Evolutionary conservation across 176 grass and related monocot genomes (phyloP).

Genomic region (Cocos nucifera): DNA sequence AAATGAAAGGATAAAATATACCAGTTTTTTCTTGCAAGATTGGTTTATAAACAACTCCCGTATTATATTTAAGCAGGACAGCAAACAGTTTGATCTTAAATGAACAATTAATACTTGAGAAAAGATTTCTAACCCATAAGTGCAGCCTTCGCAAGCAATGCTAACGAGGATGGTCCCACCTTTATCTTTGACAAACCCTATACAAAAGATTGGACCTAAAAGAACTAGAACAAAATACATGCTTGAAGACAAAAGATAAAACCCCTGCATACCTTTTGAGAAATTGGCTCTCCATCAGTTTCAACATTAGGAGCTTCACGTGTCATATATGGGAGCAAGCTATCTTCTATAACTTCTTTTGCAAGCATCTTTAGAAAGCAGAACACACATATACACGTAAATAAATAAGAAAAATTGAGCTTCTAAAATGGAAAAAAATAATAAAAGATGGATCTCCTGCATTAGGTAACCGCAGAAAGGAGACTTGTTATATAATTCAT

Average conservation of each 20-base stretch:
- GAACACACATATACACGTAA: conserved; percentile 5
- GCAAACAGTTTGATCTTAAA: too few species aligned
- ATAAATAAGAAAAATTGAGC: conserved; percentile 12
- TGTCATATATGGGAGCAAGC: conserved; percentile 64
- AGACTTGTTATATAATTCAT: background rate
- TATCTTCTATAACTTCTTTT: conserved; percentile 86
- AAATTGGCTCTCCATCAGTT: conserved; percentile 44
- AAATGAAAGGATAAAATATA: conserved; percentile 9
- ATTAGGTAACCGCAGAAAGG: background rate
- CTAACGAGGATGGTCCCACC: conserved; percentile 61
- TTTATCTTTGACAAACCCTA: conserved; percentile 79
- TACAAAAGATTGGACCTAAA: conserved; percentile 11
- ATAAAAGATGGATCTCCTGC: background rate
- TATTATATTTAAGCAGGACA: too few species aligned
- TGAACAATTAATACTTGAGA: too few species aligned
- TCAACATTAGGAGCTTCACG: conserved; percentile 51
- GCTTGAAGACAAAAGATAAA: conserved; percentile 10
- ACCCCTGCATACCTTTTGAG: conserved; percentile 35
- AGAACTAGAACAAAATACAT: conserved; percentile 12
- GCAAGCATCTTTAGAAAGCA: conserved; percentile 67
- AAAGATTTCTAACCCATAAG: conserved; percentile 46
- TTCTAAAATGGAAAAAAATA: conserved; percentile 9
- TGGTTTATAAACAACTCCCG: background rate
- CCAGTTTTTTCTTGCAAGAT: background rate
- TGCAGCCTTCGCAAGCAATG: conserved; percentile 70